These are phyloP conservation scores for Trichoderma breve DNA, from an alignment of 2,329 filamentous ascomycete genomes.

Conservation along the genomic window DNA sequence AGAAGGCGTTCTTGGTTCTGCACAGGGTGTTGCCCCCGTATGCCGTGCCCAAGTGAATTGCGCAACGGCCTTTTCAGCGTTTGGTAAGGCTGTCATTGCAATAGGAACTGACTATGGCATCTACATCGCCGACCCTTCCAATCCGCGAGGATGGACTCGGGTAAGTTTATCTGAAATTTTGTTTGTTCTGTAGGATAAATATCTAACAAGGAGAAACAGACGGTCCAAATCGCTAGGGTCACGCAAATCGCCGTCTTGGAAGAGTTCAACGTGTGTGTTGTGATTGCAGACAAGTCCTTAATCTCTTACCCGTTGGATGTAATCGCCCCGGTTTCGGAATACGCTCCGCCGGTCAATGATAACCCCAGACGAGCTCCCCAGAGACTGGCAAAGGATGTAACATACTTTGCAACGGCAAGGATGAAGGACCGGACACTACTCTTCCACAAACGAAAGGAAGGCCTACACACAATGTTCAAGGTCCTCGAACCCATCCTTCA, in stretches of 20 bases:
- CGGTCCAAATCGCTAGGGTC: conserved; percentile 72
- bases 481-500: conserved; percentile 95
- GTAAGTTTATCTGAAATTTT: conserved; percentile 49
- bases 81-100: conserved; percentile 82
- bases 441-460: conserved; percentile 96
- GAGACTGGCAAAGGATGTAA: conserved; percentile 86
- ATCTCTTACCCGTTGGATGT: conserved; percentile 93
- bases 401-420: conserved; percentile 91
- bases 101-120: conserved; percentile 95
- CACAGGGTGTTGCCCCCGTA: conserved; percentile 70
- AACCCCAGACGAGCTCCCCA: conserved; percentile 84
- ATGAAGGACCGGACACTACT: conserved; percentile 97
- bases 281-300: conserved; percentile 87
- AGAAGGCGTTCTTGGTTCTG: conserved; percentile 71
- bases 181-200: not conserved
- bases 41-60: conserved; percentile 89
- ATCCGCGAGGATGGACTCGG: conserved; percentile 87
- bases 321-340: conserved; percentile 63
- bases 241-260: conserved; percentile 94
- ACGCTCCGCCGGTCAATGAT: conserved; percentile 62
- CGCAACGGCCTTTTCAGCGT: conserved; percentile 82
- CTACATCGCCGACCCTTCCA: conserved; percentile 81
- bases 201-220: conserved; percentile 44
- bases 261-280: conserved; percentile 87
- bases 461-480: conserved; percentile 90